Evolutionary conservation across 805 yeast species (phyloP), one percentile per base, ranked within the genome.

Genomic region (Ogataea salicorniae): DNA sequence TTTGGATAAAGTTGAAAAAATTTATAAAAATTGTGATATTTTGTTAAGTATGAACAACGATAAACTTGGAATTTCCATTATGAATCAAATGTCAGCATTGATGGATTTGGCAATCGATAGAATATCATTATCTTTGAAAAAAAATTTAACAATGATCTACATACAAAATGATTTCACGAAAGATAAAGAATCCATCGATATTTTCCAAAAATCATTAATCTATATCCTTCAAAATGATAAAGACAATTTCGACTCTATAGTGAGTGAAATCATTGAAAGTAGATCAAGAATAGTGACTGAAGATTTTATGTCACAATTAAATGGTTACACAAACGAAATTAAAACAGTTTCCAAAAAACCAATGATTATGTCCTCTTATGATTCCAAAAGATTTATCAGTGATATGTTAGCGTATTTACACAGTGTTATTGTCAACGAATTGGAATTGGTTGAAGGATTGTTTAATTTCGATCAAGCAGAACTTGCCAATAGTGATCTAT

Each of bases 351-450:
- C 52, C 20, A 55, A 29, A 37, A 56, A 44, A 41, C 86, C 90
- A 0, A 71, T 88, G 20, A 75, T 80, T 31, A 67, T 84, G 39
- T 77, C 84, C 8, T 83, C 87, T 0, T 85, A 85, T 62, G 96
- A 92, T 61, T 87, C 97, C 1, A 72, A 82, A 23, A 73, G 96
- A 46, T 91, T 83, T 53, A 72, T 88, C 16, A 95, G 97, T 23
- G 97, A 90, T 61, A 74, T 94, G 33, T 69, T 94, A 36, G 98
- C 98, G 0, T 87, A 86, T 70, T 75, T 90, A 2, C 97, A 94
- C 61, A 79, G 91, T 1, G 75, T 87, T 5, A 82, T 90, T 31
- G 95, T 90, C 4, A 87, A 88, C 66, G 99, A 94, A 64, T 75
- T 81, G 37, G 99, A 94, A 60, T 73, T 84, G 31, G 74, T 92